phyloP scores from a whole-genome alignment of 2,329 filamentous ascomycete genomes.

The Calonectria montana region DNA sequence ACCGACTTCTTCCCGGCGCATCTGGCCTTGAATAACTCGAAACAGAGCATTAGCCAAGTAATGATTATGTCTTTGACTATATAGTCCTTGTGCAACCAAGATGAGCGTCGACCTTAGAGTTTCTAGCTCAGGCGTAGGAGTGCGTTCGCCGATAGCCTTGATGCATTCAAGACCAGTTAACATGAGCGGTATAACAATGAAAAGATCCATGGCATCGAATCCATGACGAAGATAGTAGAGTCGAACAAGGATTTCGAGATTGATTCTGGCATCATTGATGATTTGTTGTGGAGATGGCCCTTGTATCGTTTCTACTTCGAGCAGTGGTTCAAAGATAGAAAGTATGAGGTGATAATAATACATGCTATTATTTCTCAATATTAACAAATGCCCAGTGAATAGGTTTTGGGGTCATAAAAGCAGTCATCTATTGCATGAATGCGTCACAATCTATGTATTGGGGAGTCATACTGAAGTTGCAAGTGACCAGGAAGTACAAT shows the following conservation, averaged over 20 bases:
- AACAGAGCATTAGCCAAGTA: conserved; percentile 49
- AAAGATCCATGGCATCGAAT: conserved; percentile 46
- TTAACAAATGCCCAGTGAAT: background rate
- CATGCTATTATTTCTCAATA: conserved; percentile 21
- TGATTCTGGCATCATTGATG: conserved; percentile 34
- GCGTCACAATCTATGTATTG: background rate
- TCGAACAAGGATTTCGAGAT: conserved; percentile 41
- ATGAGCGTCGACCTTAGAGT: conserved; percentile 47
- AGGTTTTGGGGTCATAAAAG: background rate
- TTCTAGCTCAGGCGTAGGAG: conserved; percentile 30
- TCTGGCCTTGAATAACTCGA: conserved; percentile 47
- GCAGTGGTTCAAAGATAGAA: conserved; percentile 42
- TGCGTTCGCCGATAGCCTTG: conserved; percentile 36
- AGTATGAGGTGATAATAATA: conserved; percentile 42
- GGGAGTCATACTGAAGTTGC: conserved; percentile 50
- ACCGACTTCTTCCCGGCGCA: conserved; percentile 43
- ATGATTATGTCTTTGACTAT: conserved; percentile 48
- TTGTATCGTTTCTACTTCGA: background rate
- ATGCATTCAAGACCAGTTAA: conserved; percentile 42
- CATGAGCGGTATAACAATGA: conserved; percentile 49
- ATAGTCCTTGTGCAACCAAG: conserved; percentile 48
- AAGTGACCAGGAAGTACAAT: conserved; percentile 50
- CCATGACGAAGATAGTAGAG: conserved; percentile 48
- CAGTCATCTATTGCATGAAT: no score
- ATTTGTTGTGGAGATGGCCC: conserved; percentile 23